A percentile compares a stretch with the other conserved stretches of the same genome.
These are phyloP conservation scores for Apiotrichum mycotoxinovorans DNA, from an alignment of 1,284 basidiomycete genomes.

Conservation along the genomic window DNA sequence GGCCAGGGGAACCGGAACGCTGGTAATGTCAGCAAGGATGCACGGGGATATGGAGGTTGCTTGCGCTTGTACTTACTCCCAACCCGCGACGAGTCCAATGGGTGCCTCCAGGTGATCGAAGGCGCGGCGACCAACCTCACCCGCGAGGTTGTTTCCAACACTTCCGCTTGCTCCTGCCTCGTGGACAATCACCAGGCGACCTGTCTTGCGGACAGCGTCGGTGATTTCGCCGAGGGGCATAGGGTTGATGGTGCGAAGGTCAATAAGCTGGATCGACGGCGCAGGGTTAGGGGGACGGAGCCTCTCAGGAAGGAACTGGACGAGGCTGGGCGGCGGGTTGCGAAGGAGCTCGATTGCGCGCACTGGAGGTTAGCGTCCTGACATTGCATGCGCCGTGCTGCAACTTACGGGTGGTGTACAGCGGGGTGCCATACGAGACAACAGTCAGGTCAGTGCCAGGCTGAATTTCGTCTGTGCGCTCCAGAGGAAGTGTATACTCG, in stretches of 20 bases:
- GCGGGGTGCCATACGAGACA: constrained; percentile 84
- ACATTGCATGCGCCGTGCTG: constrained; percentile 11
- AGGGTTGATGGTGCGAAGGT: constrained; percentile 82
- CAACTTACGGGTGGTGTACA: constrained; percentile 78
- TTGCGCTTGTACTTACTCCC: constrained; percentile 71
- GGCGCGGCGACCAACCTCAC: constrained; percentile 77
- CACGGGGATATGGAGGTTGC: no score
- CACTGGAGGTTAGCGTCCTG: constrained; percentile 42
- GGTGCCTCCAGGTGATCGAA: constrained; percentile 84
- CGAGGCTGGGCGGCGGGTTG: constrained; percentile 63
- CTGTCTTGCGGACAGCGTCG: constrained; percentile 78
- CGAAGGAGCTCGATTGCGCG: constrained; percentile 42
- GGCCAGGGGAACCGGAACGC: constrained; percentile 72
- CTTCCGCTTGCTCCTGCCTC: constrained; percentile 81
- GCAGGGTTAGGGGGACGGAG: constrained; percentile 61
- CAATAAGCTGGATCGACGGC: constrained; percentile 72
- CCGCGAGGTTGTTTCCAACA: constrained; percentile 80
- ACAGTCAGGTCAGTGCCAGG: constrained; percentile 79
- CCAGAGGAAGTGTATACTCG: constrained; percentile 78
- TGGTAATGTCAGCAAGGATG: constrained; percentile 36
- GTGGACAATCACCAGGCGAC: constrained; percentile 81
- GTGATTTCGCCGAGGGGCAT: constrained; percentile 78
- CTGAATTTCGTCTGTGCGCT: constrained; percentile 69
- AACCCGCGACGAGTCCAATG: constrained; percentile 77
- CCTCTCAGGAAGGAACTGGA: constrained; percentile 63